phyloP scores from a whole-genome alignment of 257 asterid genomes.

The Prunella vulgaris region DNA sequence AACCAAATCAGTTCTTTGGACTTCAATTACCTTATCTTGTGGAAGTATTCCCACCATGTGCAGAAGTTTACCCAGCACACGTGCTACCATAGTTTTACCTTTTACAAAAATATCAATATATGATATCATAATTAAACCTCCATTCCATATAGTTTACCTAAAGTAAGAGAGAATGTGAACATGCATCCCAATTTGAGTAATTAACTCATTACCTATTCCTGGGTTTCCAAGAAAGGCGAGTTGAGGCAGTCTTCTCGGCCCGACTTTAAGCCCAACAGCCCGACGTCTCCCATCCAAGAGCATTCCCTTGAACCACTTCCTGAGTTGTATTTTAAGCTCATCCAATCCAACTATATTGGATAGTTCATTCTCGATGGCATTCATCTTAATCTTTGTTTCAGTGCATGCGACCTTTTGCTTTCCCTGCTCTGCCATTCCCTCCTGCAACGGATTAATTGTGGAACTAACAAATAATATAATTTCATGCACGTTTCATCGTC shows the following conservation, averaged over 20 bases:
- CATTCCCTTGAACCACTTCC: constrained; percentile 96
- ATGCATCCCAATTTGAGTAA: no score
- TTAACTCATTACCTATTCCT: constrained; percentile 98
- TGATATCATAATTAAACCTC: no score
- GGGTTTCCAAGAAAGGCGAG: constrained; percentile 99
- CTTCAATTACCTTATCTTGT: constrained; percentile 77
- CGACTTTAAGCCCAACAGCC: constrained; percentile 76
- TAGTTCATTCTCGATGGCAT: constrained; percentile 69
- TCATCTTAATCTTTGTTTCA: constrained; percentile 75
- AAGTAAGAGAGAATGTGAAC: no score
- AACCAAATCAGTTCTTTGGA: constrained; percentile 89
- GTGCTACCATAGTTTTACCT: constrained; percentile 92
- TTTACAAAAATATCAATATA: background rate
- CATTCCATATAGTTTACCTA: no score
- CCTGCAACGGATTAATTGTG: background rate
- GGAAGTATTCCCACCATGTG: constrained; percentile 86
- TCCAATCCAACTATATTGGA: constrained; percentile 66
- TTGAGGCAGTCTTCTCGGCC: constrained; percentile 86
- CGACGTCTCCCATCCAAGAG: constrained; percentile 86
- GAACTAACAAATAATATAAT: background rate
- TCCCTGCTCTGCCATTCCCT: background rate
- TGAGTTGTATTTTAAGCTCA: constrained; percentile 64
- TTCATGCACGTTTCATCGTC: no score
- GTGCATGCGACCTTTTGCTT: background rate
- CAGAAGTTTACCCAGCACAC: constrained; percentile 78